A percentile compares a stretch with the other conserved stretches of the same genome.
phyloP scores from a whole-genome alignment of 441 rosid species.

The Corymbia calophylla region DNA sequence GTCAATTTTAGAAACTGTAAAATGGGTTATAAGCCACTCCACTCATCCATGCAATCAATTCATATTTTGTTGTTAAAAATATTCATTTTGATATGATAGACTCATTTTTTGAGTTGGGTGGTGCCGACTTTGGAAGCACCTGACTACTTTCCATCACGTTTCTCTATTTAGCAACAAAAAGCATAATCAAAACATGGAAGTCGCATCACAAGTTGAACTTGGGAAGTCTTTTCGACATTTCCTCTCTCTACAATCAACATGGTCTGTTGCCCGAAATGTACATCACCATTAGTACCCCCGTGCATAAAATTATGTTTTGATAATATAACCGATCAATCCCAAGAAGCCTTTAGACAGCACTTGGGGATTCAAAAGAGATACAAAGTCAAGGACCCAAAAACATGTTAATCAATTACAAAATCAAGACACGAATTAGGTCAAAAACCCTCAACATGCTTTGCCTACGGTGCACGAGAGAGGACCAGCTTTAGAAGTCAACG shows the following conservation, averaged over 20 bases:
- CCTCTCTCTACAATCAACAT: background rate
- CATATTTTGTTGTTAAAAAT: background rate
- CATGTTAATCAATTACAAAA: background rate
- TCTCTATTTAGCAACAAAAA: background rate
- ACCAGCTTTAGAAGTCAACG: conserved; percentile 42
- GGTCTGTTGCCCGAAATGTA: background rate
- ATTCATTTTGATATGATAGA: background rate
- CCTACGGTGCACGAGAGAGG: conserved; percentile 45
- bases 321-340: background rate
- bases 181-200: background rate
- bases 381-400: background rate
- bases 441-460: conserved; percentile 9
- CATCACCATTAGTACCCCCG: background rate
- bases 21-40: background rate
- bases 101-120: background rate
- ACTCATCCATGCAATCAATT: background rate
- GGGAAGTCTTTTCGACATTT: background rate
- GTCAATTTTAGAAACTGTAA: background rate
- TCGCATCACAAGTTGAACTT: background rate
- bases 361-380: background rate
- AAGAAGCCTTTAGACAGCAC: background rate
- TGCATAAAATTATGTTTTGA: background rate
- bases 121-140: background rate
- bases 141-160: background rate
- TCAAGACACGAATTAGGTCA: background rate